phyloP scores from a whole-genome alignment of 192 early-diverging fungal species.

The Gonapodya sp. region DNA sequence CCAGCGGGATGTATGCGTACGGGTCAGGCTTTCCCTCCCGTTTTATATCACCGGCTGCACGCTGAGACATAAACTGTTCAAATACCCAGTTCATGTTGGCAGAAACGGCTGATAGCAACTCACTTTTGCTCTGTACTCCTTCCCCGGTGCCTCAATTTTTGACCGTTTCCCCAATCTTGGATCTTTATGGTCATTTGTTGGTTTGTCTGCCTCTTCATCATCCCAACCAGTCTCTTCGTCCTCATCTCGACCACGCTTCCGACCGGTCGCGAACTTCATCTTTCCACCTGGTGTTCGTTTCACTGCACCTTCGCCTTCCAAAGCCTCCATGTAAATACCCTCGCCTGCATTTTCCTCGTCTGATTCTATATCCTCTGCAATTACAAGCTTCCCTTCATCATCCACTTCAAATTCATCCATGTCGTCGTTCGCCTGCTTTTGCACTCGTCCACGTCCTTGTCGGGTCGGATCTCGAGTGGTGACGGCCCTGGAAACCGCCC shows the following conservation, averaged over 20 bases:
- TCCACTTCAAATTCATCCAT: slow-evolving; percentile 45
- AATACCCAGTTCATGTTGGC: slow-evolving; percentile 41
- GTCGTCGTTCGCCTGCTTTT: slow-evolving; percentile 19
- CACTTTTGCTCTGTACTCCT: slow-evolving; percentile 21
- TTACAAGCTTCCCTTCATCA: slow-evolving; percentile 72
- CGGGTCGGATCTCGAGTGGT: slow-evolving; percentile 6
- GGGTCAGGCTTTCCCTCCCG: slow-evolving; percentile 80
- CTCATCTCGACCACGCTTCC: slow-evolving; percentile 30
- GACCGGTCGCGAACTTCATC: slow-evolving; percentile 81
- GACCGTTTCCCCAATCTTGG: neutral
- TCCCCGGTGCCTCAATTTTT: slow-evolving; percentile 13
- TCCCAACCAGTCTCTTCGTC: slow-evolving; percentile 46
- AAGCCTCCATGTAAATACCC: slow-evolving; percentile 77
- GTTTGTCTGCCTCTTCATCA: slow-evolving; percentile 17
- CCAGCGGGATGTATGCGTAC: slow-evolving; percentile 90
- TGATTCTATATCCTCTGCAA: slow-evolving; percentile 56
- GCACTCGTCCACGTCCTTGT: neutral
- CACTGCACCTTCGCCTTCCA: slow-evolving; percentile 72
- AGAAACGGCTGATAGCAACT: neutral
- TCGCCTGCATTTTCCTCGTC: slow-evolving; percentile 31
- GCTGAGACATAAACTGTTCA: slow-evolving; percentile 74
- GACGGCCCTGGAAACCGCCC: slow-evolving; percentile 53
- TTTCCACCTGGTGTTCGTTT: slow-evolving; percentile 69
- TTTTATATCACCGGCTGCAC: slow-evolving; percentile 87
- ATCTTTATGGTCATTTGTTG: slow-evolving; percentile 9